A percentile compares a stretch with the other conserved stretches of the same genome.
These are phyloP conservation scores for Linum tenue DNA, from an alignment of 345 rosid species.

Conservation along the genomic window DNA sequence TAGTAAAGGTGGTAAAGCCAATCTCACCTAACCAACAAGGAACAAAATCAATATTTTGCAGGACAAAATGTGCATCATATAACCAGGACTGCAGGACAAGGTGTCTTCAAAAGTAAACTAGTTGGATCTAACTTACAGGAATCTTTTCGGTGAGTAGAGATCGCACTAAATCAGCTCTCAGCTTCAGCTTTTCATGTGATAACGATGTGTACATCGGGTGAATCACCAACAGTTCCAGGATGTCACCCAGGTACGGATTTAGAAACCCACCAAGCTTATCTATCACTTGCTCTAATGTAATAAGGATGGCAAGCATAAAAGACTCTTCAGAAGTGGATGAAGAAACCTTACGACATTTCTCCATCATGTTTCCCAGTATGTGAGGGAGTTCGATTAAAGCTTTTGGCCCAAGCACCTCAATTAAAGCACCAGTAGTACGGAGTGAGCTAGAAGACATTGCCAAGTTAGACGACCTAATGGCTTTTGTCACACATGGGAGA, in stretches of 20 bases:
- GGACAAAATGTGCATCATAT: not conserved
- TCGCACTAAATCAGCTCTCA: slow-evolving; percentile 56
- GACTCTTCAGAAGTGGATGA: slow-evolving; percentile 24
- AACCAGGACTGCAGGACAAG: slow-evolving; percentile 1
- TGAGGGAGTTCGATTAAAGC: slow-evolving; percentile 66
- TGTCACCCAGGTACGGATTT: slow-evolving; percentile 74
- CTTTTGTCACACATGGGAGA: slow-evolving; percentile 51
- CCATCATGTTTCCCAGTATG: slow-evolving; percentile 56
- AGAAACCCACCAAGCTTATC: slow-evolving; percentile 89
- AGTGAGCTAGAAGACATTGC: slow-evolving; percentile 72
- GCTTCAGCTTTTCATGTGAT: slow-evolving; percentile 52
- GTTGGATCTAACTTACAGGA: slow-evolving; percentile 47
- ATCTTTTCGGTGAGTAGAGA: slow-evolving; percentile 58
- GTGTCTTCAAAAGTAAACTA: not conserved
- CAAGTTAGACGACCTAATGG: slow-evolving; percentile 46
- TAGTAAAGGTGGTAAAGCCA: slow-evolving; percentile 68
- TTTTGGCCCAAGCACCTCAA: slow-evolving; percentile 79
- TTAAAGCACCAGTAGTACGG: slow-evolving; percentile 57
- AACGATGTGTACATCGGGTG: slow-evolving; percentile 45
- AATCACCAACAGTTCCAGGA: slow-evolving; percentile 55
- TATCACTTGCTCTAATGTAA: slow-evolving; percentile 68
- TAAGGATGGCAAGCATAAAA: slow-evolving; percentile 55
- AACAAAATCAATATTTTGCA: slow-evolving; percentile 2
- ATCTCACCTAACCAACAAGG: slow-evolving; percentile 56
- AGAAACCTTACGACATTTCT: slow-evolving; percentile 31